Evolutionary conservation across 2,329 filamentous ascomycete species (phyloP).

Genomic region (Xylariaceae sp.): DNA sequence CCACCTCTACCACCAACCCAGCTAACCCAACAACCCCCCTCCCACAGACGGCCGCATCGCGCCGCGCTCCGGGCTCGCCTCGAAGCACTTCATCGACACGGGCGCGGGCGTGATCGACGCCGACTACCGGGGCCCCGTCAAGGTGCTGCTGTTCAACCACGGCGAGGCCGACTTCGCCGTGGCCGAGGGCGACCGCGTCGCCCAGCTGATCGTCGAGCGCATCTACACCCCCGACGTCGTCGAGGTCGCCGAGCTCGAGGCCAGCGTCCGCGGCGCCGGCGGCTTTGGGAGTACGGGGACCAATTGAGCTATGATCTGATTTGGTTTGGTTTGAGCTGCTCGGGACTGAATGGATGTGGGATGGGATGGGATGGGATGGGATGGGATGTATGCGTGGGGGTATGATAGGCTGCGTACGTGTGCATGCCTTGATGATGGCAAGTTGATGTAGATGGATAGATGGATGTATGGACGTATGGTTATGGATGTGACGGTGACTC

Average conservation of each 20-base stretch:
- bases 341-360: not conserved
- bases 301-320: slow-evolving; percentile 31
- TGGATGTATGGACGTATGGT: too few relatives aligned
- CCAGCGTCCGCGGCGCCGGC: slow-evolving; percentile 86
- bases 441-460: too few relatives aligned
- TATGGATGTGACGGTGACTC: too few relatives aligned
- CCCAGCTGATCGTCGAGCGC: slow-evolving; percentile 90
- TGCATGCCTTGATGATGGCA: too few relatives aligned
- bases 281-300: slow-evolving; percentile 87
- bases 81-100: slow-evolving; percentile 95
- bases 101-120: slow-evolving; percentile 97
- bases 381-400: not conserved
- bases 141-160: slow-evolving; percentile 94
- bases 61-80: slow-evolving; percentile 85
- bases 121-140: slow-evolving; percentile 92
- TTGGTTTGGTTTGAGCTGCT: too few relatives aligned
- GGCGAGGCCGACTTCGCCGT: slow-evolving; percentile 79
- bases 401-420: too few relatives aligned
- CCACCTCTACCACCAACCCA: not conserved
- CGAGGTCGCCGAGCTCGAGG: slow-evolving; percentile 86
- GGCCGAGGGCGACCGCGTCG: slow-evolving; percentile 85
- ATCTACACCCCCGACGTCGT: slow-evolving; percentile 91
- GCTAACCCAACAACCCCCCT: not conserved
- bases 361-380: not conserved
- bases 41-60: slow-evolving; percentile 80